A percentile compares a stretch with the other conserved stretches of the same genome.
Evolutionary conservation across 2,329 filamentous ascomycete genomes (phyloP).

Genomic region (Botryotinia narcissicola): DNA sequence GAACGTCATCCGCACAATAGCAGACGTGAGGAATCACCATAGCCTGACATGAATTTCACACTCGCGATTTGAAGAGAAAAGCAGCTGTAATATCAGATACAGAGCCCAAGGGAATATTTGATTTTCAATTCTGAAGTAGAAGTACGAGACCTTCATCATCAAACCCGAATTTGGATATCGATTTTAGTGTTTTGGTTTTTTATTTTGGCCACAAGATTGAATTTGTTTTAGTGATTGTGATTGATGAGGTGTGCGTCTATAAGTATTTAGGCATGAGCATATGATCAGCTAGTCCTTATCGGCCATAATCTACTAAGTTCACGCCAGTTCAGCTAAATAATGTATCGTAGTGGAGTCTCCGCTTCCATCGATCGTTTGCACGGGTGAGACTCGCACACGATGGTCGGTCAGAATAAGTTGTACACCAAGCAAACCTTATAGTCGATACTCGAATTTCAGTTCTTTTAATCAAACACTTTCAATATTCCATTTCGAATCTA

Average conservation of each 20-base stretch:
- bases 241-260: not conserved
- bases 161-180: not conserved
- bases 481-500: not conserved
- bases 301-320: not conserved
- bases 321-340: not conserved
- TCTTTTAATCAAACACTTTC: not conserved
- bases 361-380: not conserved
- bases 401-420: not conserved
- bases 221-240: not conserved
- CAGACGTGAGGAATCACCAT: not conserved
- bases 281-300: not conserved
- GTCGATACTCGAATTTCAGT: not conserved
- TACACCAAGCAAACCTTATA: not conserved
- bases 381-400: not conserved
- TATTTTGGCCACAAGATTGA: not conserved
- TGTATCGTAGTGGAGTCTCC: not conserved
- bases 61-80: not conserved
- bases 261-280: rapidly evolving
- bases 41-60: not conserved
- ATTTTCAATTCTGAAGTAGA: not conserved
- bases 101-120: not conserved
- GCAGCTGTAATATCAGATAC: not conserved
- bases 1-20: not conserved
- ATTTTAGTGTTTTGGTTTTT: not conserved
- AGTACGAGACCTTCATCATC: not conserved